phyloP scores from a whole-genome alignment of 306 rosid genomes.

The Ammopiptanthus mongolicus region DNA sequence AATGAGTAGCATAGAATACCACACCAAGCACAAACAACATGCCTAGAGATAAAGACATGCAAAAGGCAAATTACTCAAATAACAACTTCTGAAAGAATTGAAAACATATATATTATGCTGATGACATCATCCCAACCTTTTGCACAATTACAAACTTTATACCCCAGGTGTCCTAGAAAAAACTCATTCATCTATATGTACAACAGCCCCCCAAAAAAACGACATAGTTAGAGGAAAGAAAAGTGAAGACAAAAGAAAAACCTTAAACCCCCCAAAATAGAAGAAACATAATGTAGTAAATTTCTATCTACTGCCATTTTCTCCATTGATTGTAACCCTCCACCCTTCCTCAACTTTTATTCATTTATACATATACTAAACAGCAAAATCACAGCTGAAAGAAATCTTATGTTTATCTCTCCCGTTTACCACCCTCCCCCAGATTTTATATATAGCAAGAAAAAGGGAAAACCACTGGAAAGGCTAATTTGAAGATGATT shows the following conservation, averaged over 20 bases:
- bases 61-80: background rate
- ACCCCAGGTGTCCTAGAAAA: slow-evolving; percentile 57
- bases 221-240: slow-evolving; percentile 29
- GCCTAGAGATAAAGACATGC: background rate
- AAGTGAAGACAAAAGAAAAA: slow-evolving; percentile 26
- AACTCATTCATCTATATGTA: slow-evolving; percentile 64
- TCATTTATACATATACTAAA: slow-evolving; percentile 69
- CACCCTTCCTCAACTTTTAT: slow-evolving; percentile 52
- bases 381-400: slow-evolving; percentile 59
- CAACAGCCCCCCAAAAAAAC: slow-evolving; percentile 57
- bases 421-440: slow-evolving; percentile 42
- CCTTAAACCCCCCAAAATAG: slow-evolving; percentile 38
- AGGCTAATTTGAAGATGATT: slow-evolving; percentile 32
- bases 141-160: slow-evolving; percentile 49
- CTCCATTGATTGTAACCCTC: slow-evolving; percentile 44
- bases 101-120: slow-evolving; percentile 50
- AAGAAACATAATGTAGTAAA: slow-evolving; percentile 43
- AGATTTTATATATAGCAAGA: slow-evolving; percentile 15
- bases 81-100: slow-evolving; percentile 36
- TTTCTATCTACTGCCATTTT: slow-evolving; percentile 44
- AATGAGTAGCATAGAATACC: background rate
- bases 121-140: slow-evolving; percentile 48
- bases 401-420: slow-evolving; percentile 36
- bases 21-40: background rate
- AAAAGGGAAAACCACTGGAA: slow-evolving; percentile 35